These are phyloP conservation scores for Centaurea solstitialis DNA, from an alignment of 129 eudicot species.

Conservation along the genomic window DNA sequence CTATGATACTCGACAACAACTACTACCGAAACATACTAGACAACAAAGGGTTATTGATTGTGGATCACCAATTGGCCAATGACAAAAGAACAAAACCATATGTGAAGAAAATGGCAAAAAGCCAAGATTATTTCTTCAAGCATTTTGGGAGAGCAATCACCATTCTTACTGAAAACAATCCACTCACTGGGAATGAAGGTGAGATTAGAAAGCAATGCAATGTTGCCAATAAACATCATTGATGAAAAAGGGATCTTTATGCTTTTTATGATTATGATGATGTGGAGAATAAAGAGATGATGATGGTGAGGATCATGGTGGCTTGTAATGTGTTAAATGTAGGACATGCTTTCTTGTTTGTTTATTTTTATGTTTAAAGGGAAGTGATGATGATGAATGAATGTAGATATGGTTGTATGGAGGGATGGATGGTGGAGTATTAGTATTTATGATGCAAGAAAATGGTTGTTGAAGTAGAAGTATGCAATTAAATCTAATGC, in stretches of 20 bases:
- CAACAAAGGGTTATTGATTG: constrained; percentile 86
- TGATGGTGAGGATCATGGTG: constrained; percentile 24
- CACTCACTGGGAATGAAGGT: constrained; percentile 89
- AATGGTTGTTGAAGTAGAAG: constrained; percentile 25
- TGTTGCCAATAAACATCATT: constrained; percentile 84
- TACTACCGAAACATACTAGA: constrained; percentile 95
- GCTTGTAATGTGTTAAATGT: constrained; percentile 31
- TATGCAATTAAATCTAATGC: constrained; percentile 22
- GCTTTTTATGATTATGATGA: background rate
- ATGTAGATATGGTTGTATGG: constrained; percentile 34
- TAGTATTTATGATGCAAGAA: constrained; percentile 40
- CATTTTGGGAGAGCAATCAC: constrained; percentile 82
- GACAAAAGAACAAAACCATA: constrained; percentile 88
- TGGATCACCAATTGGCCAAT: constrained; percentile 87
- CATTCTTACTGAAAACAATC: constrained; percentile 85
- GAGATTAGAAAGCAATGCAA: constrained; percentile 93
- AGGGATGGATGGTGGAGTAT: constrained; percentile 48
- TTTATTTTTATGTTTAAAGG: constrained; percentile 26
- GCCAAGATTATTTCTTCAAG: constrained; percentile 86
- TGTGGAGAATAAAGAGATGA: constrained; percentile 34
- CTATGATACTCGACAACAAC: constrained; percentile 91
- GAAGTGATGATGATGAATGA: constrained; percentile 34
- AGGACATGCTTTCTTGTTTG: constrained; percentile 30
- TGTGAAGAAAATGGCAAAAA: constrained; percentile 98
- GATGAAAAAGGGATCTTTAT: background rate